Evolutionary conservation across 2,329 filamentous ascomycete species (phyloP), one percentile per base, ranked within the genome.

Genomic region (Penicillium sp.): DNA sequence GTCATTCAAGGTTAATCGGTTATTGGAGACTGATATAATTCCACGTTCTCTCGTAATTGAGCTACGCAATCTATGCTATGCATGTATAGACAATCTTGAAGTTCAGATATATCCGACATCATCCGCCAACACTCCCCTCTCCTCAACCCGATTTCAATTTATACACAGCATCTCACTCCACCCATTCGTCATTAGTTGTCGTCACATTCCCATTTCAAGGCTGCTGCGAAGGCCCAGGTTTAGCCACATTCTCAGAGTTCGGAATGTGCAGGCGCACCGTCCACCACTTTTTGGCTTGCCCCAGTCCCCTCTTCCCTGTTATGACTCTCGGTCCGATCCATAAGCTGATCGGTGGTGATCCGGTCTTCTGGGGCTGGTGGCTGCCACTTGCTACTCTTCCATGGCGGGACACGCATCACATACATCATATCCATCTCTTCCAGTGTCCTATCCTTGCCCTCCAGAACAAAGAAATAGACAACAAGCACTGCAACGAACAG

Each of bases 391-490:
- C 71, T 68, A 60, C 80, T 84, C 71, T 80, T 76, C 68, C 78
- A 79, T 0, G 84, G 82, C 50, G 70, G 77, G 13, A 87, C 79
- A 3, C 70, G 69, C 54, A 84, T 76, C 13, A 87, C 75, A 57
- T 88, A 88, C 82, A 86, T 86, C 49, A 80, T 83, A 57, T 90
- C 87, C 51, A 89, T 86, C 65, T 89, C 85, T 68, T 89, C 87
- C 0, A 89, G 73, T 0, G 80, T 83, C 9, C 84, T 78, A 40
- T 83, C 85, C 61, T 86, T 84, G 28, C 79, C 81, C 64, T 90
- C 87, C 33, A 86, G 80, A 14, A 89, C 78, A 64, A 88, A 88
- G 69, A 89, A 87, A 72, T 85, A 90, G 8, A 72, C 84, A 2
- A 89, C 69, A 0, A 81, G 52, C 0, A 80, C 82, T 0, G 80